Evolutionary conservation across 2,329 filamentous ascomycete species (phyloP), one percentile per base, ranked within the genome.

Genomic region (Alternaria incomplexa): DNA sequence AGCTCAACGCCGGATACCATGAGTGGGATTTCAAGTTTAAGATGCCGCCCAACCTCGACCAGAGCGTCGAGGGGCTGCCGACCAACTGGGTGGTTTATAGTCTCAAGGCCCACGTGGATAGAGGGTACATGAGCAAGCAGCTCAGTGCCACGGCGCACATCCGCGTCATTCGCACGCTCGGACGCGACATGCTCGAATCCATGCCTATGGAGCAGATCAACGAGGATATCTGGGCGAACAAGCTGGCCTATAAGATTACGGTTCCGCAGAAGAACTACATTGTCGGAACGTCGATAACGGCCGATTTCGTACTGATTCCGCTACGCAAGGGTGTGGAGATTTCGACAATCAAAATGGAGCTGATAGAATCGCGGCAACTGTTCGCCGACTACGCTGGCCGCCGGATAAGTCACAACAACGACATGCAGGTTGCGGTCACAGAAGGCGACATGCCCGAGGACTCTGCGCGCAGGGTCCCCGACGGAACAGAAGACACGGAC

Each of bases 161-260:
- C 56, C 77, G 83, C 53, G 79, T 85, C 22, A 83, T 85, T 51
- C 75, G 83, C 47, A 85, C 83, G 13, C 74, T 85, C 56, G 82
- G 82, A 6, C 80, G 78, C 66, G 83, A 98, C 80, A 91, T 93
- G 51, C 96, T 97, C 93, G 83, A 85, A 64, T 81, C 80, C 60
- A 80, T 83, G 64, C 79, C 82, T 53, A 77, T 80, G 76, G 79
- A 81, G 69, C 78, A 87, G 84, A 86, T 92, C 66, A 94, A 98
- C 67, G 94, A 97, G 80, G 97, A 97, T 76, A 91, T 97, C 67
- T 99, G 96, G 96, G 92, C 93, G 6, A 96, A 97, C 83, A 99
- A 99, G 84, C 88, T 98, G 72, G 93, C 97, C 78, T 99, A 99
- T 82, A 95, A 93, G 28, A 93, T 99, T 66, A 89, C 93, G 61